Evolutionary conservation across 768 basidiomycete species (phyloP).

Genomic region (Russula brevipes): DNA sequence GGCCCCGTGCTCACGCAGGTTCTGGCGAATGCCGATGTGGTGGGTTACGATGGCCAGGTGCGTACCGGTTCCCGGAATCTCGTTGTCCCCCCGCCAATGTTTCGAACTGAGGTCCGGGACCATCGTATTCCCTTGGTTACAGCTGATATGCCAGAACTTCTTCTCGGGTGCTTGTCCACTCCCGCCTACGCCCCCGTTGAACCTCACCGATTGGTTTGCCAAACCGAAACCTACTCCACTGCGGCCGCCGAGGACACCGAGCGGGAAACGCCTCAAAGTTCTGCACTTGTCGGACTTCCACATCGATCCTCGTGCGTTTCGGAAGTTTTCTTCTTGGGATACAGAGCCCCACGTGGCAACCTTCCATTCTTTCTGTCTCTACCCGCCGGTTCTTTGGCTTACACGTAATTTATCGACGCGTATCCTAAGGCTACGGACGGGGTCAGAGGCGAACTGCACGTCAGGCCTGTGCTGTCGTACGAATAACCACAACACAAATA

Average conservation of each 20-base stretch:
- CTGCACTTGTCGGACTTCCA: constrained; percentile 76
- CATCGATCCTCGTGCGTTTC: constrained; percentile 57
- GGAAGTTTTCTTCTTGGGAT: not conserved
- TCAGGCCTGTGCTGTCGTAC: constrained; percentile 60
- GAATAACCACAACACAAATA: constrained; percentile 45
- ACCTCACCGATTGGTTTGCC: constrained; percentile 64
- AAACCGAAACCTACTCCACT: constrained; percentile 71
- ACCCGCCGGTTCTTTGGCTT: not conserved
- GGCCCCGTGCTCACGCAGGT: constrained; percentile 69
- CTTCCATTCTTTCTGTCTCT: not conserved
- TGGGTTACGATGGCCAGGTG: constrained; percentile 71
- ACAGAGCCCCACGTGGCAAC: not conserved
- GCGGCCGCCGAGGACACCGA: constrained; percentile 52
- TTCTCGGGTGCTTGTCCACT: constrained; percentile 45
- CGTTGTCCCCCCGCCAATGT: too few species aligned
- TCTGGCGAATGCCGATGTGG: constrained; percentile 61
- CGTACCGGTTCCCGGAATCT: not conserved
- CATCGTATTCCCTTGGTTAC: not conserved
- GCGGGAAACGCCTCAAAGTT: constrained; percentile 63
- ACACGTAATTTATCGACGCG: not conserved
- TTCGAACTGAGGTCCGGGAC: too few species aligned
- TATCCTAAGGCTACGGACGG: constrained; percentile 52
- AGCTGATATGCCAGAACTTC: constrained; percentile 61
- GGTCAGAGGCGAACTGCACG: constrained; percentile 69
- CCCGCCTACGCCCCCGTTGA: constrained; percentile 54